Conservation (phyloP, 192 early-diverging fungal species). For the Coemansia sp. region DNA sequence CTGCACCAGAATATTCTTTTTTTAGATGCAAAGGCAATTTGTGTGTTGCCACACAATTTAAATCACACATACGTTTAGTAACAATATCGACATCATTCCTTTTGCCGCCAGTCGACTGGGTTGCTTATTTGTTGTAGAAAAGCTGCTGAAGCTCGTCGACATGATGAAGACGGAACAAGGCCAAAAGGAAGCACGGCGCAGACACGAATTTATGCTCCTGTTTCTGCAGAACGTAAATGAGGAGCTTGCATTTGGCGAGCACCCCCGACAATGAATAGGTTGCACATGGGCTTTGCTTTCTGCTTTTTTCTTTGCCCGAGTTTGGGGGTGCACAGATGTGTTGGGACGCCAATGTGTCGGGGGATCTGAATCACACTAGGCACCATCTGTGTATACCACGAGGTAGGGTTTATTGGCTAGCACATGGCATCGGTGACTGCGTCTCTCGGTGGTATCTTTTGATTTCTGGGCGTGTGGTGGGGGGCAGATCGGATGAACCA, state of each 20-base stretch:
- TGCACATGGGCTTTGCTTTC: no score
- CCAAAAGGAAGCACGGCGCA: constrained; percentile 56
- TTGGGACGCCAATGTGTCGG: background rate
- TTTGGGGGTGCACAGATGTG: background rate
- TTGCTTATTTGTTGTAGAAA: constrained; percentile 64
- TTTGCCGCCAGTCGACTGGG: no score
- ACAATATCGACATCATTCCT: no score
- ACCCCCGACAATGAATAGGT: background rate
- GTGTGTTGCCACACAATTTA: background rate
- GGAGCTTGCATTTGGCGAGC: constrained; percentile 50
- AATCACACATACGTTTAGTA: background rate
- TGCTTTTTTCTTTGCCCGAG: background rate
- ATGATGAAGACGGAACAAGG: constrained; percentile 68
- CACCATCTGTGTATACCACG: background rate
- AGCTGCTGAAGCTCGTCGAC: constrained; percentile 60
- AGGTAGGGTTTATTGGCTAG: background rate
- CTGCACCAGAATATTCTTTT: background rate
- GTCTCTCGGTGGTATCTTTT: background rate
- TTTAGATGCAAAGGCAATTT: background rate
- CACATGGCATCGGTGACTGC: background rate
- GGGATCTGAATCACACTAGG: background rate
- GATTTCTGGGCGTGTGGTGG: background rate
- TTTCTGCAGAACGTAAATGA: constrained; percentile 61
- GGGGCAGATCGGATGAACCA: background rate
- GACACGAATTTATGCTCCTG: constrained; percentile 58